phyloP scores from a whole-genome alignment of 345 rosid genomes.

The Camelina sativa region DNA sequence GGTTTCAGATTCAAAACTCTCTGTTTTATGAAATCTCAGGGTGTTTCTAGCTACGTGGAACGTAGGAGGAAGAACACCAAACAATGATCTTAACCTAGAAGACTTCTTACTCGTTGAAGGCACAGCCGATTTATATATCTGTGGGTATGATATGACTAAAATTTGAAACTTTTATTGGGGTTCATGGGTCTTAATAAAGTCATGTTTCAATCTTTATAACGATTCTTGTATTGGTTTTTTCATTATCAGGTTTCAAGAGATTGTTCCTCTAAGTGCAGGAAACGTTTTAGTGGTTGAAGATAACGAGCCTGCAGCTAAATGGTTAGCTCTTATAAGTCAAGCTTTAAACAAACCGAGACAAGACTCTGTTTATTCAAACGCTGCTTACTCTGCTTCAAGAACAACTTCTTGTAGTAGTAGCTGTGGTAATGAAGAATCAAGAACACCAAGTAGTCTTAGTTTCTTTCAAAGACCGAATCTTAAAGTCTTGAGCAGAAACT shows the following conservation, averaged over 20 bases:
- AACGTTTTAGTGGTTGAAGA: slow-evolving; percentile 89
- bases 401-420: slow-evolving; percentile 27
- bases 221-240: not conserved
- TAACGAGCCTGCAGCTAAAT: slow-evolving; percentile 95
- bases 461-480: slow-evolving; percentile 80
- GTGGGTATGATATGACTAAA: slow-evolving; percentile 68
- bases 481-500: slow-evolving; percentile 71
- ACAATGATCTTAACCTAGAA: slow-evolving; percentile 70
- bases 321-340: slow-evolving; percentile 85
- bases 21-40: slow-evolving; percentile 49
- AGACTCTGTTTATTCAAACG: slow-evolving; percentile 45
- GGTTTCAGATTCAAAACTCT: not conserved
- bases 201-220: slow-evolving; percentile 13
- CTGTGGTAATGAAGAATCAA: slow-evolving; percentile 50
- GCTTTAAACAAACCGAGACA: slow-evolving; percentile 68
- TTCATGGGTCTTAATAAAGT: not conserved
- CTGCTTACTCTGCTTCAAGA: slow-evolving; percentile 47
- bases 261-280: slow-evolving; percentile 95
- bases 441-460: slow-evolving; percentile 50
- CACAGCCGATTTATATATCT: slow-evolving; percentile 81
- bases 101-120: slow-evolving; percentile 84
- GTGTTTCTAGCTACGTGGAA: slow-evolving; percentile 91
- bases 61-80: slow-evolving; percentile 93
- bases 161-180: not conserved
- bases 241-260: slow-evolving; percentile 84